Conservation (phyloP, 495 filamentous ascomycete genomes). For the Cercophora samala region DNA sequence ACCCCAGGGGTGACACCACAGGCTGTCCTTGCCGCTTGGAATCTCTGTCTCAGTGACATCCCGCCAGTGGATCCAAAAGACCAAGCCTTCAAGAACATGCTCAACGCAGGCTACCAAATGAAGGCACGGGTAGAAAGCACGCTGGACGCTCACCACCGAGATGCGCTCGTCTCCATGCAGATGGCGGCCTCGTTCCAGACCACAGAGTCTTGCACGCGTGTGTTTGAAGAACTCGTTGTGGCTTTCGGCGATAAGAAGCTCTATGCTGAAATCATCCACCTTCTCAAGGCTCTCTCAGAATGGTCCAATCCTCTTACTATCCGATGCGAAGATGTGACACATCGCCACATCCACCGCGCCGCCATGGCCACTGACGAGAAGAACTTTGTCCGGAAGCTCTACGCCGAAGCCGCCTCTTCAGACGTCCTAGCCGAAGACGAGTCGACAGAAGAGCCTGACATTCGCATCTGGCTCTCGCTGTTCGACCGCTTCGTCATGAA, state of each 20-base stretch:
- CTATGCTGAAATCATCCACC: constrained; percentile 2
- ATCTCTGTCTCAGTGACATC: constrained; percentile 1
- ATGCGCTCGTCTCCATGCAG: constrained; percentile 5
- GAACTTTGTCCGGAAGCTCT: neutral
- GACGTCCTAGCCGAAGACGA: neutral
- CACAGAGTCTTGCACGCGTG: constrained; percentile 2
- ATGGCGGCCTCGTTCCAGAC: neutral
- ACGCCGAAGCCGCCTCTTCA: neutral
- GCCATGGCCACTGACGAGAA: constrained; percentile 8
- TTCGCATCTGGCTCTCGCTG: constrained; percentile 7
- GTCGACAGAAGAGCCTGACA: constrained; percentile 2
- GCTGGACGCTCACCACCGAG: neutral
- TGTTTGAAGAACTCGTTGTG: constrained; percentile 8
- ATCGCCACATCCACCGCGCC: constrained; percentile 8
- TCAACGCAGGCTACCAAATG: constrained; percentile 10
- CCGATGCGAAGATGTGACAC: constrained; percentile 4
- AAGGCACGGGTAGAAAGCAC: constrained; percentile 11
- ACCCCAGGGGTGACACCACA: neutral
- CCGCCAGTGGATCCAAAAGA: neutral
- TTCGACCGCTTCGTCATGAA: constrained; percentile 11
- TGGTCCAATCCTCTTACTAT: neutral
- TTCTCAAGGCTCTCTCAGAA: neutral
- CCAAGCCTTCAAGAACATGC: neutral
- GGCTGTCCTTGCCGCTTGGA: neutral
- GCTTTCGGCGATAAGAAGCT: constrained; percentile 6